A percentile compares a stretch with the other conserved stretches of the same genome.
These are phyloP conservation scores for Leishmania lainsoni DNA, from an alignment of 208 protist genomes.

Conservation along the genomic window DNA sequence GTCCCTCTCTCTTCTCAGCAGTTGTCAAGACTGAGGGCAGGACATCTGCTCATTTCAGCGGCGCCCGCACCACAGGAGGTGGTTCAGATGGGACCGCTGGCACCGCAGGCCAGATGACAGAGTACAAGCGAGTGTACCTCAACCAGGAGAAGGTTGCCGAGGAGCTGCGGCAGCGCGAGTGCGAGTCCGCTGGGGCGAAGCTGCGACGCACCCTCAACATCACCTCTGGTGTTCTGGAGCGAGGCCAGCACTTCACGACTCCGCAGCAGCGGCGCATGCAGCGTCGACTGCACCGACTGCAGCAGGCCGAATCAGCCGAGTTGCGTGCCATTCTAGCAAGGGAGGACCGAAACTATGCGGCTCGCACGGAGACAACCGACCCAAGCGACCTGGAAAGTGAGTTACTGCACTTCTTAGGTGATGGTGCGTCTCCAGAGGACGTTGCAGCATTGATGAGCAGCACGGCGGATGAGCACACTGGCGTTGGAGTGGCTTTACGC, in stretches of 20 bases:
- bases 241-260: constrained; percentile 22
- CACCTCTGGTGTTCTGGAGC: constrained; percentile 11
- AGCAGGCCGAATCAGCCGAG: constrained; percentile 20
- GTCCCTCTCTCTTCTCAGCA: constrained; percentile 16
- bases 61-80: background rate
- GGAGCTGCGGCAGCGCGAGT: constrained; percentile 15
- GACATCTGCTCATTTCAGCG: background rate
- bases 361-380: background rate
- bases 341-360: constrained; percentile 16
- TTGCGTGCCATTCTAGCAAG: constrained; percentile 8
- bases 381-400: constrained; percentile 38
- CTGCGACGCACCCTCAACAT: constrained; percentile 21
- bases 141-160: constrained; percentile 16
- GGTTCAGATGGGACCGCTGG: background rate
- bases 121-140: constrained; percentile 27
- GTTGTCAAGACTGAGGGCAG: background rate
- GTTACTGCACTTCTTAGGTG: constrained; percentile 61
- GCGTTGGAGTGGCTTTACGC: background rate
- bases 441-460: constrained; percentile 23
- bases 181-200: constrained; percentile 24
- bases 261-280: constrained; percentile 32
- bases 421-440: constrained; percentile 26
- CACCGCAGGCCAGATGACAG: background rate
- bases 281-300: constrained; percentile 28
- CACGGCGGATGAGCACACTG: background rate